Evolutionary conservation across 2,329 filamentous ascomycete genomes (phyloP), one percentile per base, ranked within the genome.

Genomic region (Penicillium paneum): DNA sequence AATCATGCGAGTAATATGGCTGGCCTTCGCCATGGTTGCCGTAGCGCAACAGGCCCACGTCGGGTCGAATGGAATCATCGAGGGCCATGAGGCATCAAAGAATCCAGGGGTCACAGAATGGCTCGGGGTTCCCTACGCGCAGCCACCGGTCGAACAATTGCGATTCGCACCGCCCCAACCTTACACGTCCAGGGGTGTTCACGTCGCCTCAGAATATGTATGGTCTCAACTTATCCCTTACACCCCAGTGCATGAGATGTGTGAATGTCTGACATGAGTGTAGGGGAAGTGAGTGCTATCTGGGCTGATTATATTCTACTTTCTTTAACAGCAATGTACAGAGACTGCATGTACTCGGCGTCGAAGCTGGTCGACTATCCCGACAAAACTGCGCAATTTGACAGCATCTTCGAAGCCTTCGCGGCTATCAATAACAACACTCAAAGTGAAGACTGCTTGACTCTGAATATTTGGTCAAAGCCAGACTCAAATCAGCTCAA

Each of bases 361-460:
- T 26, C 47, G 11, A 52, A 13, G n/a, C 29, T 53, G 12, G 51
- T 53, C 43, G 46, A 54, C 44, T 65, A 60, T 42, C 65, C 65
- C 5, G 52, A 54, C 31, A 57, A 62, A 24, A 64, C 56, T 8
- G 54, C 50, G 5, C 62, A 64, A 38, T 64, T 60, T 41, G 50
- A 56, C 21, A 41, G 36, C 19, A 60, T 67, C 38, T 52, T 65
- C 7, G 53, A 62, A 28, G 52, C 65, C 3, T 66, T 68, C 43
- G 63, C 60, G 13, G 51, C 57, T 15, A 53, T 61, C 13, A 40
- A 58, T n/a, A 55, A 46, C 0, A 62, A 65, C 10, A 66, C 67
- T 5, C 72, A 72, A 51, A 66, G 59, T 49, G 62, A 69, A 57
- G 70, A 72, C 51, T 73, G 70, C 54, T 59, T 73, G 55, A 69